phyloP scores from a whole-genome alignment of 371 early-diverging fungal genomes.

The Neoconidiobolus thromboides region DNA sequence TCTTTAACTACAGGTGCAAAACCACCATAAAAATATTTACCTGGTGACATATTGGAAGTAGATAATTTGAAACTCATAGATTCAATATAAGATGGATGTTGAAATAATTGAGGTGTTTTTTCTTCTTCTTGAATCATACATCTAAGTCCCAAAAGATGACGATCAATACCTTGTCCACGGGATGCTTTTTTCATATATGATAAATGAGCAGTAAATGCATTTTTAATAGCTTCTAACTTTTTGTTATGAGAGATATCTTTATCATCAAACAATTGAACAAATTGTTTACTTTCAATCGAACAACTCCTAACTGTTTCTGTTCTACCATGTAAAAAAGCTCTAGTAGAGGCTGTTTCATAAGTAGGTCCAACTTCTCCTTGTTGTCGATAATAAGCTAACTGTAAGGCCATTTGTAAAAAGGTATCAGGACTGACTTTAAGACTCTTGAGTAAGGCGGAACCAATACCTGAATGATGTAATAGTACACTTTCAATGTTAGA shows the following conservation, averaged over 20 bases:
- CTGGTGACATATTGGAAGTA: slow-evolving; percentile 56
- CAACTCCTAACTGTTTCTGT: slow-evolving; percentile 69
- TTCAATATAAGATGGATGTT: slow-evolving; percentile 34
- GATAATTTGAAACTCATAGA: slow-evolving; percentile 46
- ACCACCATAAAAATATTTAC: slow-evolving; percentile 47
- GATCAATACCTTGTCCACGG: slow-evolving; percentile 49
- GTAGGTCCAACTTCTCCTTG: slow-evolving; percentile 39
- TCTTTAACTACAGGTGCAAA: slow-evolving; percentile 57
- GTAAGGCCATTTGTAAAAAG: slow-evolving; percentile 60
- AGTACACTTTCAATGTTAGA: slow-evolving; percentile 46
- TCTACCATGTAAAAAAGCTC: slow-evolving; percentile 58
- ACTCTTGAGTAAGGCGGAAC: slow-evolving; percentile 63
- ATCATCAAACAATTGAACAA: slow-evolving; percentile 35
- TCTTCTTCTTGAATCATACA: slow-evolving; percentile 28
- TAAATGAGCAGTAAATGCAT: slow-evolving; percentile 36
- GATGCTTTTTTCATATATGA: slow-evolving; percentile 43
- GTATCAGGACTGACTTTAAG: slow-evolving; percentile 54
- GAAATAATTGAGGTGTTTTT: slow-evolving; percentile 32
- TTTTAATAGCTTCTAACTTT: slow-evolving; percentile 31
- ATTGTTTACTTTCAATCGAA: slow-evolving; percentile 41
- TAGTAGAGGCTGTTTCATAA: slow-evolving; percentile 57
- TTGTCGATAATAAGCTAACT: slow-evolving; percentile 46
- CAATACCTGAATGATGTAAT: slow-evolving; percentile 49
- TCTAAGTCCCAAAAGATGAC: slow-evolving; percentile 58
- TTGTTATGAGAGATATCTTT: slow-evolving; percentile 15